phyloP scores from a whole-genome alignment of 1,284 basidiomycete species.

The Ganoderma lucidum region DNA sequence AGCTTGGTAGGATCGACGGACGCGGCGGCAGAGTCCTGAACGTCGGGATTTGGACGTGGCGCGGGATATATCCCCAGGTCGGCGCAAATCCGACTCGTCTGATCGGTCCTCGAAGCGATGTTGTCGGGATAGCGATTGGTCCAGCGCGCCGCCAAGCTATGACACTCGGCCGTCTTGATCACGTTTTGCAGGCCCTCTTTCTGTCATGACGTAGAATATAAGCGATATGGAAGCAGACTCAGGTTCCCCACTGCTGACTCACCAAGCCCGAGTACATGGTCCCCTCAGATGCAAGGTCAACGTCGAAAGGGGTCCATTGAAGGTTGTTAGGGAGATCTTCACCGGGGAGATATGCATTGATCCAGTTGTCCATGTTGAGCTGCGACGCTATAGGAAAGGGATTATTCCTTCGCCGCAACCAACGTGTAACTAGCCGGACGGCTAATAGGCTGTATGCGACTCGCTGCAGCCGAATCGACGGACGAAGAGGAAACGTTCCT shows the following conservation, averaged over 20 bases:
- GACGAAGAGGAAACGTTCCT: neutral
- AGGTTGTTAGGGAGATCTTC: neutral
- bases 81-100: neutral
- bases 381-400: neutral
- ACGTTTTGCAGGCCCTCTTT: neutral
- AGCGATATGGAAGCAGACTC: neutral
- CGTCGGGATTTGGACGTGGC: neutral
- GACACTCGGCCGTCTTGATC: neutral
- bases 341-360: neutral
- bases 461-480: neutral
- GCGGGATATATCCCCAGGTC: neutral
- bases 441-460: neutral
- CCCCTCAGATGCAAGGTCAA: neutral
- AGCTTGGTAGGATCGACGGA: neutral
- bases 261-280: neutral
- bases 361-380: neutral
- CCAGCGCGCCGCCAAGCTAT: neutral
- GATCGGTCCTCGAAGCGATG: neutral
- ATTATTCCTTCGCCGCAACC: neutral
- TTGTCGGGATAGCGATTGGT: neutral
- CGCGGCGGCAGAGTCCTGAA: too few relatives aligned
- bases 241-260: neutral
- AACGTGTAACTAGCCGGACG: neutral
- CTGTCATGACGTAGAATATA: neutral
- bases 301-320: neutral